Evolutionary conservation across 352 stramenopile genomes (phyloP).

Genomic region (Thalassiosira hispida): DNA sequence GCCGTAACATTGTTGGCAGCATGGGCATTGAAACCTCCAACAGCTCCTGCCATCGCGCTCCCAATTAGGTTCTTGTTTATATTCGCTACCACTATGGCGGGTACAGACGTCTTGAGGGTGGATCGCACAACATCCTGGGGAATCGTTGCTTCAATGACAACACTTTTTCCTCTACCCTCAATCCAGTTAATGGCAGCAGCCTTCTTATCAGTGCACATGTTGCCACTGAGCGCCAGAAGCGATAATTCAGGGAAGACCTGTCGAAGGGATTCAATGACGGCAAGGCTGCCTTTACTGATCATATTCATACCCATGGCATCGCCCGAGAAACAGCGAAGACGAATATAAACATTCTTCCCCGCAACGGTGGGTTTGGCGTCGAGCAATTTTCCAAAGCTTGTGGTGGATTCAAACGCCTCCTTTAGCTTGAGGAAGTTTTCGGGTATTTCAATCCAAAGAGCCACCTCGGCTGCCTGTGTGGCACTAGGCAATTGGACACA

Average conservation of each 20-base stretch:
- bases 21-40: conserved; percentile 92
- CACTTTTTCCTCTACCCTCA: conserved; percentile 89
- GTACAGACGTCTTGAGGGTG: conserved; percentile 89
- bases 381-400: conserved; percentile 88
- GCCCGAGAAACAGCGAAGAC: conserved; percentile 88
- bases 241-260: conserved; percentile 83
- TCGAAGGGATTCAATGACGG: conserved; percentile 86
- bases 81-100: conserved; percentile 89
- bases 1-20: conserved; percentile 92
- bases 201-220: conserved; percentile 95
- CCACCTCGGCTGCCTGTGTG: conserved; percentile 71
- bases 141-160: conserved; percentile 89
- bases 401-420: conserved; percentile 89
- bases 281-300: conserved; percentile 90
- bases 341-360: conserved; percentile 89
- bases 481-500: conserved; percentile 85
- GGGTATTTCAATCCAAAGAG: conserved; percentile 76
- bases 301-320: conserved; percentile 96
- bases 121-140: conserved; percentile 84
- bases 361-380: conserved; percentile 85
- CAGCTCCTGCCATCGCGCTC: conserved; percentile 87
- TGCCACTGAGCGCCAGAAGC: conserved; percentile 88
- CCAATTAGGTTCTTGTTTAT: conserved; percentile 92
- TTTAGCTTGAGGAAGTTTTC: conserved; percentile 86
- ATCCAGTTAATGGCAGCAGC: conserved; percentile 92